A percentile compares a stretch with the other conserved stretches of the same genome.
phyloP scores from a whole-genome alignment of 2,329 filamentous ascomycete genomes.

The Fusarium cyanostomum region DNA sequence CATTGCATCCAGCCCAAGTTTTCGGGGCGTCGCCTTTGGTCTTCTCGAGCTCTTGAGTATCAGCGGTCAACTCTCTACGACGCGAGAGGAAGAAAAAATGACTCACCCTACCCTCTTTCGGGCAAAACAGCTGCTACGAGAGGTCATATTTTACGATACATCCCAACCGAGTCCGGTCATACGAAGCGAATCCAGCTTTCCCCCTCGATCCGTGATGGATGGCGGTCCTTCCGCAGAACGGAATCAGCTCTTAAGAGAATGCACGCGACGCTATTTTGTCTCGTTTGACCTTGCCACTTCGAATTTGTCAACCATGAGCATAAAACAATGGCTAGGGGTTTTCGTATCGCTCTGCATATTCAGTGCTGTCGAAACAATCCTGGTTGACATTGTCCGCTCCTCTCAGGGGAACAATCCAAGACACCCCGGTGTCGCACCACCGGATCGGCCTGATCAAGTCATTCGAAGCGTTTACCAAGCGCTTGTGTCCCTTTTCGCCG shows the following conservation, averaged over 20 bases:
- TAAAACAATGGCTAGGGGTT: conserved; percentile 60
- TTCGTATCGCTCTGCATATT: conserved; percentile 68
- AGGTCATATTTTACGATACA: conserved; percentile 64
- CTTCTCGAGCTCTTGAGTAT: conserved; percentile 63
- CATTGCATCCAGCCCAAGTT: conserved; percentile 63
- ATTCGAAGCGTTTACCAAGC: conserved; percentile 63
- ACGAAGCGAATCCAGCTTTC: conserved; percentile 28
- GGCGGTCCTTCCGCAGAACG: conserved; percentile 58
- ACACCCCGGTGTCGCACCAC: conserved; percentile 10
- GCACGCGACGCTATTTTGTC: conserved; percentile 61
- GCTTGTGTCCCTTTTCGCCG: conserved; percentile 59
- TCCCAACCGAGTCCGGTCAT: conserved; percentile 59
- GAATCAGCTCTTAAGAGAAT: conserved; percentile 59
- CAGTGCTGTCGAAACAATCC: conserved; percentile 62
- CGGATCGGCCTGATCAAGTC: conserved; percentile 35
- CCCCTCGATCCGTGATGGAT: conserved; percentile 50
- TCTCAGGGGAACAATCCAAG: conserved; percentile 22
- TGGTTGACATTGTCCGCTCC: conserved; percentile 54
- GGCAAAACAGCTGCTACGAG: conserved; percentile 64
- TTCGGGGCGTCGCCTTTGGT: conserved; percentile 58
- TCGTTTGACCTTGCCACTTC: conserved; percentile 60
- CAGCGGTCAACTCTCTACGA: conserved; percentile 59
- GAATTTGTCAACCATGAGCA: conserved; percentile 50
- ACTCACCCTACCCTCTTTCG: conserved; percentile 61
- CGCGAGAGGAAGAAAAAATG: conserved; percentile 59